Percentiles rank a stretch among this genome's conserved stretches.
These are phyloP conservation scores for Chamaecyparis obtusa DNA, from an alignment of 75 land plant species.

Conservation along the genomic window DNA sequence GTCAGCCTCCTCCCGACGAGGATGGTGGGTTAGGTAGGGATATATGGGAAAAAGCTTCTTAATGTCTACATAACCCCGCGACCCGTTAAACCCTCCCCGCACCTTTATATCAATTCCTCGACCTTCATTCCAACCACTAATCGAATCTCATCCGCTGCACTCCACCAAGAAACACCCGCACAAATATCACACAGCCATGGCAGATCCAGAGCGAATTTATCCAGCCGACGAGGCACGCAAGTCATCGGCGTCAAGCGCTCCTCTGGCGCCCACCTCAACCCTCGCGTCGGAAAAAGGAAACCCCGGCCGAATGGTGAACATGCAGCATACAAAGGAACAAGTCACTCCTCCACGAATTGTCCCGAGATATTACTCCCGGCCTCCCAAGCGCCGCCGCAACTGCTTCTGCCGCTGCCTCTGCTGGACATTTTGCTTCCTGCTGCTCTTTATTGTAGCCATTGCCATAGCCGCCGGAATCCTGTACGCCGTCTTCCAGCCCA, in stretches of 20 bases:
- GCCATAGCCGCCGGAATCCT: conserved; percentile 25
- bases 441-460: conserved; percentile 10
- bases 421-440: conserved; percentile 19
- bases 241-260: conserved; percentile 7
- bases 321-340: too few relatives aligned
- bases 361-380: too few relatives aligned
- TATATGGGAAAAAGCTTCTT: too few relatives aligned
- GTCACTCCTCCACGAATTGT: too few relatives aligned
- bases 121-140: too few relatives aligned
- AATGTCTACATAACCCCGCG: too few relatives aligned
- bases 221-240: conserved; percentile 8
- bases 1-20: too few relatives aligned
- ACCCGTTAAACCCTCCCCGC: too few relatives aligned
- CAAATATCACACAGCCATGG: not conserved
- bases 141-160: too few relatives aligned
- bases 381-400: conserved; percentile 6
- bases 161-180: too few relatives aligned
- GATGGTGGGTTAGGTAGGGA: too few relatives aligned
- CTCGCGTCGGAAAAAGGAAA: conserved; percentile 21
- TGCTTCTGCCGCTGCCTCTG: conserved; percentile 25
- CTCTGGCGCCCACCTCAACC: not conserved
- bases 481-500: conserved; percentile 46
- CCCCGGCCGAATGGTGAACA: not conserved
- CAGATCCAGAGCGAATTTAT: conserved; percentile 19
- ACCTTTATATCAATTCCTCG: too few relatives aligned